These are phyloP conservation scores for Trametes cubensis DNA, from an alignment of 768 basidiomycete species.

Conservation along the genomic window DNA sequence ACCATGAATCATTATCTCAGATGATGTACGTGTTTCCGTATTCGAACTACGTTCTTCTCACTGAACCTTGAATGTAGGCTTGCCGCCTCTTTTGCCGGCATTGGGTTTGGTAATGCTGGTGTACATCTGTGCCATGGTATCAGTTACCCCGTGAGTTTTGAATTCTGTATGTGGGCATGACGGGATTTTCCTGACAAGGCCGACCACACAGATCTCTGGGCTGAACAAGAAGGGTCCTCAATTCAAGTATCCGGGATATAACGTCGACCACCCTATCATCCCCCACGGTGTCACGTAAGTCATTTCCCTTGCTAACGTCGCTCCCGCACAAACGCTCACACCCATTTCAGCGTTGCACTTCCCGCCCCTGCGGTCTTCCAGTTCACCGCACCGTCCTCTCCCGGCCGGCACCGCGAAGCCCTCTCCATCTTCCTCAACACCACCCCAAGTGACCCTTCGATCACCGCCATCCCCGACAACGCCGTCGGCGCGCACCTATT, in stretches of 20 bases:
- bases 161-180: slow-evolving; percentile 2
- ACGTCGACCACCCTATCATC: slow-evolving; percentile 84
- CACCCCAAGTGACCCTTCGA: slow-evolving; percentile 66
- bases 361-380: slow-evolving; percentile 95
- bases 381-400: slow-evolving; percentile 93
- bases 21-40: slow-evolving; percentile 79
- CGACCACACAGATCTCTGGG: slow-evolving; percentile 73
- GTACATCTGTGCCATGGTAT: slow-evolving; percentile 91
- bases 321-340: background rate
- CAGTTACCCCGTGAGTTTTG: slow-evolving; percentile 71
- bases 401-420: slow-evolving; percentile 87
- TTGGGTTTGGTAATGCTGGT: slow-evolving; percentile 93
- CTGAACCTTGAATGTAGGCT: slow-evolving; percentile 48
- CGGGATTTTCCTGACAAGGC: background rate
- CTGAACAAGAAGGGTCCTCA: slow-evolving; percentile 93
- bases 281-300: slow-evolving; percentile 84
- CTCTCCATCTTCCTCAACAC: slow-evolving; percentile 79
- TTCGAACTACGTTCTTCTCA: no score
- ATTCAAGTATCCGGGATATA: slow-evolving; percentile 90
- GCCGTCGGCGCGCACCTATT: slow-evolving; percentile 78
- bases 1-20: slow-evolving; percentile 82
- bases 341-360: slow-evolving; percentile 66
- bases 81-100: slow-evolving; percentile 92
- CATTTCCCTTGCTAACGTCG: background rate
- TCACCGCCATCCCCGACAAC: slow-evolving; percentile 73